Conservation (phyloP, 305 asterid genomes). For the Fraxinus sp. region DNA sequence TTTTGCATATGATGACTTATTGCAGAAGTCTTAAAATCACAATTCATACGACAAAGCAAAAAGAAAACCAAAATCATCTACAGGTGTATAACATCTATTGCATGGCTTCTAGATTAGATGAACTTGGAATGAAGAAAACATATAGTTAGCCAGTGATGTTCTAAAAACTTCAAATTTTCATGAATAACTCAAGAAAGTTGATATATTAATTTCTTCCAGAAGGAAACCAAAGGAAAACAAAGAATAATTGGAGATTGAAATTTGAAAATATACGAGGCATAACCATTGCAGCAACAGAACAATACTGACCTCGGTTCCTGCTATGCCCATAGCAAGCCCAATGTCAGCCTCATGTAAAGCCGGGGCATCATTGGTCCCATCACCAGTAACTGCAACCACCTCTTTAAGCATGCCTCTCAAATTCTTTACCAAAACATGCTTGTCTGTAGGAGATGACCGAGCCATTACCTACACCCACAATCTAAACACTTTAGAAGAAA, state of each 20-base stretch:
- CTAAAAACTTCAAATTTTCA: not conserved
- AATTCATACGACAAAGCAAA: not conserved
- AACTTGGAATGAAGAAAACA: not conserved
- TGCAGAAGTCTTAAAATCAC: not conserved
- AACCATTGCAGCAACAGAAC: not conserved
- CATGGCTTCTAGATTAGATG: not conserved
- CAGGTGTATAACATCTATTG: not conserved
- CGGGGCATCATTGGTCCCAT: conserved; percentile 98
- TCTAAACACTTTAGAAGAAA: conserved; percentile 17
- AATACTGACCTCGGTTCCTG: conserved; percentile 93
- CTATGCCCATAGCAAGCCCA: conserved; percentile 97
- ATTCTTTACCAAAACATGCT: conserved; percentile 74
- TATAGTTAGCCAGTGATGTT: not conserved
- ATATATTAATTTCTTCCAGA: not conserved
- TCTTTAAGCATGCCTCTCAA: conserved; percentile 58
- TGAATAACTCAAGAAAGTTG: not conserved
- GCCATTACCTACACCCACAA: conserved; percentile 77
- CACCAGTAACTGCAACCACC: conserved; percentile 98
- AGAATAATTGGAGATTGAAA: not conserved
- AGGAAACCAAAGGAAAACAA: not conserved
- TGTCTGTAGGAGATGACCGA: conserved; percentile 92
- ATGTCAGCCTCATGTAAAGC: conserved; percentile 97
- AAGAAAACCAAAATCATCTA: not conserved
- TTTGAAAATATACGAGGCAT: not conserved
- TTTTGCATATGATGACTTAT: not conserved